Evolutionary conservation across 441 rosid genomes (phyloP), one percentile per base, ranked within the genome.

Genomic region (Jatropha podagrica): DNA sequence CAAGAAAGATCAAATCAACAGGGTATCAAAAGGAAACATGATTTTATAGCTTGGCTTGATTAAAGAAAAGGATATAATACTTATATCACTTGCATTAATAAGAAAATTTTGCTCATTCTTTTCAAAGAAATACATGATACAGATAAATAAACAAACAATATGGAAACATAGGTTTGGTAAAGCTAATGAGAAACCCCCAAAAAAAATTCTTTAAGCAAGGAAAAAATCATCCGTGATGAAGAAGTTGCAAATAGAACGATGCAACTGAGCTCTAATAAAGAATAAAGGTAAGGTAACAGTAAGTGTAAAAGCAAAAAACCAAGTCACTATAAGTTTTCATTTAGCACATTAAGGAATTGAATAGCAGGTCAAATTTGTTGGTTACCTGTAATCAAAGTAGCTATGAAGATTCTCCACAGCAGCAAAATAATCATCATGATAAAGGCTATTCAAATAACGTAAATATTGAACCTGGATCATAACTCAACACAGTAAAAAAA

Each of bases 371-470:
- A 72, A 70, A 75, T 73, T 63, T 73, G 52, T 74, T 46, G 74
- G 74, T 86, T 81, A 95, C 99, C 99, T 95, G 84, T 90, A 93
- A 82, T 96, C 99, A 78, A 96, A 96, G 81, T 92, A 94, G 78
- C 93, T 86, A 76, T 88, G 97, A 78, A 96, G 97, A 81, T 87
- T 91, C 83, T 96, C 98, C 90, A 92, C 63, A 80, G 99, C 97
- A 82, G 92, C 83, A 85, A 95, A 86, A 86, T 92, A 94, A 80
- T 96, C 99, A 69, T 94, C 91, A 72, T 85, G 97, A 84, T 91
- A 87, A 76, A 96, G 89, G 81, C 88, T 86, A 85, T 89, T 92
- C 85, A 94, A 84, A 88, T 96, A 91, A 49, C 91, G 93, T 83
- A 96, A 86, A 88, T 91, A 94, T 83, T 94, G 94, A 83, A 96